Evolutionary conservation across 345 rosid species (phyloP).

Genomic region (Aquilaria yunnanensis): DNA sequence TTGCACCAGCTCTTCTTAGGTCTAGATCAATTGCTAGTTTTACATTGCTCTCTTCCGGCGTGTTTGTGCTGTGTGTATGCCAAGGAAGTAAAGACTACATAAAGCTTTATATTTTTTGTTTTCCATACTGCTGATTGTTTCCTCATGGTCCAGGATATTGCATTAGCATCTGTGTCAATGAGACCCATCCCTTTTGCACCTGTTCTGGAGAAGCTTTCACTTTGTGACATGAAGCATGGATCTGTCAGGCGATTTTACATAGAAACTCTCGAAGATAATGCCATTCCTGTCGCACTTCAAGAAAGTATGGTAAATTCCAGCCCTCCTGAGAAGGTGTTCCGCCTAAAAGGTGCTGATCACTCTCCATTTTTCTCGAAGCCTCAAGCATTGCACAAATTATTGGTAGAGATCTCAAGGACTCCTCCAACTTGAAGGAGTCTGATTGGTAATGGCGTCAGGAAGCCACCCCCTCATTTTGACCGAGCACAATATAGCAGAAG

Average conservation of each 20-base stretch:
- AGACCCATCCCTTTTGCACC: constrained; percentile 93
- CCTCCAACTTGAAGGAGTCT: constrained; percentile 23
- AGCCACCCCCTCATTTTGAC: not conserved
- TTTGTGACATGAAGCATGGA: constrained; percentile 61
- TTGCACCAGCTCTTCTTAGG: too few species aligned
- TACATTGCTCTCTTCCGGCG: not conserved
- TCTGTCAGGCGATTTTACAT: constrained; percentile 79
- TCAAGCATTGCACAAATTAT: constrained; percentile 80
- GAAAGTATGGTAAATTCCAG: constrained; percentile 70
- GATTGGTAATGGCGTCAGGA: not conserved
- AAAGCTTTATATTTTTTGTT: not conserved
- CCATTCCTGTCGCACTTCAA: constrained; percentile 66
- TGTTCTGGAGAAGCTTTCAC: constrained; percentile 78
- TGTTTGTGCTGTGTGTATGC: not conserved
- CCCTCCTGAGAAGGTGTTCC: constrained; percentile 76
- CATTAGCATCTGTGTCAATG: constrained; percentile 92
- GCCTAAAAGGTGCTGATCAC: constrained; percentile 88
- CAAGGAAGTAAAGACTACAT: not conserved
- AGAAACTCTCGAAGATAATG: constrained; percentile 72
- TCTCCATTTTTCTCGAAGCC: constrained; percentile 99
- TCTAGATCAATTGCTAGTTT: not conserved
- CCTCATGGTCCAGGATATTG: constrained; percentile 57
- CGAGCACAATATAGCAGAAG: constrained; percentile 12
- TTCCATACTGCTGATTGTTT: constrained; percentile 3
- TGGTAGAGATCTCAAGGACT: constrained; percentile 73